Evolutionary conservation across 768 basidiomycete species (phyloP).

Genomic region (Pleurotus salmoneostramineus): DNA sequence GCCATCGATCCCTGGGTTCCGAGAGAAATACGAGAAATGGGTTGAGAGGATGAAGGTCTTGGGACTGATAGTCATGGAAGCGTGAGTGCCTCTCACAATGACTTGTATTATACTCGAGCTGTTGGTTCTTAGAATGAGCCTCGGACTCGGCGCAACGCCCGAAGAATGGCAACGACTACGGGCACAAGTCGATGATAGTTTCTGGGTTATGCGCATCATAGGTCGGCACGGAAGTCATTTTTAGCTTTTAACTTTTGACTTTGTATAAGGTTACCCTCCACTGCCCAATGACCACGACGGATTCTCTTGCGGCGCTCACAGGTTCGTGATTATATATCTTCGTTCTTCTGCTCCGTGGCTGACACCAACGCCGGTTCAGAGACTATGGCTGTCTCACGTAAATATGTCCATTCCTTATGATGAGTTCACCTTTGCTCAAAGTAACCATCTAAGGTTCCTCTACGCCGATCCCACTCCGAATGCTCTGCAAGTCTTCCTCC

Average conservation of each 20-base stretch:
- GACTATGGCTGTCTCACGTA: slow-evolving; percentile 92
- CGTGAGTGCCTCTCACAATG: slow-evolving; percentile 43
- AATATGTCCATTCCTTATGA: slow-evolving; percentile 1
- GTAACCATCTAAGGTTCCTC: slow-evolving; percentile 59
- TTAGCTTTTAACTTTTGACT: not conserved
- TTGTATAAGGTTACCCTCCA: slow-evolving; percentile 72
- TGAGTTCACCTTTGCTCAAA: slow-evolving; percentile 2
- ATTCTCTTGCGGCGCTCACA: slow-evolving; percentile 88
- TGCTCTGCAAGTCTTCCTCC: slow-evolving; percentile 80
- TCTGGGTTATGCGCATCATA: slow-evolving; percentile 87
- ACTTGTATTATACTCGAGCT: not conserved
- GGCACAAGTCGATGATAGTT: slow-evolving; percentile 74
- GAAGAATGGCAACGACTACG: slow-evolving; percentile 70
- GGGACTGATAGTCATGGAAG: slow-evolving; percentile 82
- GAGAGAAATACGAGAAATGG: slow-evolving; percentile 67
- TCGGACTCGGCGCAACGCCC: slow-evolving; percentile 67
- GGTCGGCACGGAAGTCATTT: slow-evolving; percentile 33
- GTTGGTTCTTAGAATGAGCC: slow-evolving; percentile 58
- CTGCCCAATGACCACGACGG: slow-evolving; percentile 77
- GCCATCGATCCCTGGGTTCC: slow-evolving; percentile 60
- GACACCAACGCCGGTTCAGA: slow-evolving; percentile 27
- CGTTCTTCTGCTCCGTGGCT: not conserved
- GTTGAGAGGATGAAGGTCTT: slow-evolving; percentile 81
- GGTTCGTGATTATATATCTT: slow-evolving; percentile 34
- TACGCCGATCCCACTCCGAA: slow-evolving; percentile 75